Base-by-base conservation (phyloP, 2,329 filamentous ascomycete genomes). In the Aspergillus sp. region DNA sequence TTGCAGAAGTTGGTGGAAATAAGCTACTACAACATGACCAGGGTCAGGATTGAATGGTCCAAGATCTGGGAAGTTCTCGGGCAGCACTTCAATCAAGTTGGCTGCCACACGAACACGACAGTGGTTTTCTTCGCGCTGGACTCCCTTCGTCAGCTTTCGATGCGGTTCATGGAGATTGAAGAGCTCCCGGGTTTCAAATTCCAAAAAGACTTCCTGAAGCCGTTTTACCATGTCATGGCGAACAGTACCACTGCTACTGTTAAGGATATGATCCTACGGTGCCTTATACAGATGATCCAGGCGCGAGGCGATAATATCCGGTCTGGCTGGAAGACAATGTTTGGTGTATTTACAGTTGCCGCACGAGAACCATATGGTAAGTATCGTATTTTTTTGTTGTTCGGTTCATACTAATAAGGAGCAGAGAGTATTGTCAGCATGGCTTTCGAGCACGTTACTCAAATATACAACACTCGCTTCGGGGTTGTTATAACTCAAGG, bases 181-280 rank as follows among this genome's bases (percentile, higher is more conserved):
- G 91, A 99, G 58, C 64, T 99, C 46, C 86, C 91, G 1, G 91
- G 93, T 51, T 99, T 99, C 74, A 96, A 96, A 60, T 99, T 99
- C 54, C 91, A 99, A 51, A 99, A 99, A 58, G 89, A 99, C 56
- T 98, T 99, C 58, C 65, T 98, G 33, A 96, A 95, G 61, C 91
- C 93, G 0, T 99, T 98, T 49, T 89, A 98, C 64, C 86, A 96
- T 57, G 86, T 99, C 48, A 85, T 98, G 66, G 80, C 83, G 36
- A 96, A 98, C 57, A 91, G 86, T 26, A 85, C 72, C 42, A 86
- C 91, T 42, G 79, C 94, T 12, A 79, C 84, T 1, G 91, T 99
- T 48, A 98, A 98, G 61, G 91, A 99, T 49, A 89, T 98, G 82
- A 86, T 94, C 28, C 67, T 99, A 15, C 78, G 89, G 26, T 99